phyloP scores from a whole-genome alignment of 75 land plant species.

The Sequoia sempervirens region DNA sequence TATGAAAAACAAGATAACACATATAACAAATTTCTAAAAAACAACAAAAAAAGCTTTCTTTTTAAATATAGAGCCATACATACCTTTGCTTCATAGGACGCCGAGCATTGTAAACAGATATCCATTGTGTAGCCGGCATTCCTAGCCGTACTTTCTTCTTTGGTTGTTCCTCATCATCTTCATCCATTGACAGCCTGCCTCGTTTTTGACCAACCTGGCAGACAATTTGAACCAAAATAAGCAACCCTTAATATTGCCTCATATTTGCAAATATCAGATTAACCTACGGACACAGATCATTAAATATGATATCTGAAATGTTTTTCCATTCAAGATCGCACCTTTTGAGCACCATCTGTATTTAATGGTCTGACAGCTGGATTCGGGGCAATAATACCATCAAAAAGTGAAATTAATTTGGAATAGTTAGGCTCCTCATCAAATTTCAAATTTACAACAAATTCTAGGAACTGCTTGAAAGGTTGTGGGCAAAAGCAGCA shows the following conservation, averaged over 20 bases:
- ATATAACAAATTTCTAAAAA: neutral
- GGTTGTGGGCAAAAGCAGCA: conserved; percentile 92
- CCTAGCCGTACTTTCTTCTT: conserved; percentile 83
- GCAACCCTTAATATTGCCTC: neutral
- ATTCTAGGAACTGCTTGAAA: conserved; percentile 82
- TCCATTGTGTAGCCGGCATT: conserved; percentile 90
- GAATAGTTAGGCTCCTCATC: conserved; percentile 97
- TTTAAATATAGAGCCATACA: neutral
- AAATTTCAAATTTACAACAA: conserved; percentile 90
- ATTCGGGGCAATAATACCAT: conserved; percentile 83
- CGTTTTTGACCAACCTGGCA: conserved; percentile 91
- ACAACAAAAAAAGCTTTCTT: neutral
- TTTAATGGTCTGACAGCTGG: conserved; percentile 83
- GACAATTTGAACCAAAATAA: conserved; percentile 24
- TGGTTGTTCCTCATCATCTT: conserved; percentile 76
- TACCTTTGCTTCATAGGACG: conserved; percentile 91
- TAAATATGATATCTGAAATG: neutral
- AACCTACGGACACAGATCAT: neutral
- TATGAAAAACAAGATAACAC: neutral
- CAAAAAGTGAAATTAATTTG: conserved; percentile 76
- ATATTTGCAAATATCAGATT: neutral
- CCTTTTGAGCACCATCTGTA: conserved; percentile 99
- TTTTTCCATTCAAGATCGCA: conserved; percentile 5
- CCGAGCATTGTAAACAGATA: conserved; percentile 79
- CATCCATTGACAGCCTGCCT: conserved; percentile 50